A percentile compares a stretch with the other conserved stretches of the same genome.
These are phyloP conservation scores for Tinospora cordifolia DNA, from an alignment of 164 flowering plant genomes.

Conservation along the genomic window DNA sequence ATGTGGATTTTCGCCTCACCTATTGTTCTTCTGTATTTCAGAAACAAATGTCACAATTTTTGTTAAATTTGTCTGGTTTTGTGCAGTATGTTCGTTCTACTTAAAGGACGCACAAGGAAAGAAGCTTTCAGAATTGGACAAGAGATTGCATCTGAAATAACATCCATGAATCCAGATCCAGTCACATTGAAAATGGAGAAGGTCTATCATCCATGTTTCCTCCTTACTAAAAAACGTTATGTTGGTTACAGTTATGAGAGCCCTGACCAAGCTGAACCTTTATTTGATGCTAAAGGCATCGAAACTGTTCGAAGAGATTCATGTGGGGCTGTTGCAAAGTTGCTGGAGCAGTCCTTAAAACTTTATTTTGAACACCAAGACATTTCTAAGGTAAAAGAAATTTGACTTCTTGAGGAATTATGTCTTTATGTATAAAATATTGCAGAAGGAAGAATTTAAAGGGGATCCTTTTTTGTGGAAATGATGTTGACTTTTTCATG, in stretches of 20 bases:
- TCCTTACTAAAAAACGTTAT: conserved; percentile 91
- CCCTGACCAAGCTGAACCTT: conserved; percentile 59
- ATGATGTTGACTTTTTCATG: background rate
- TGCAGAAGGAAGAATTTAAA: background rate
- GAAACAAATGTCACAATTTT: background rate
- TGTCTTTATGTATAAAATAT: background rate
- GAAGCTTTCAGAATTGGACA: conserved; percentile 68
- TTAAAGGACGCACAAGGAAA: conserved; percentile 61
- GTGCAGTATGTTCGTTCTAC: conserved; percentile 95
- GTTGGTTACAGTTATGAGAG: conserved; percentile 96
- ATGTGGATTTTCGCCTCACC: background rate
- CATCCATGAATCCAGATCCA: conserved; percentile 80
- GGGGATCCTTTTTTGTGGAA: background rate
- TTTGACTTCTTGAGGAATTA: background rate
- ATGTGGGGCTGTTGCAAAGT: conserved; percentile 84
- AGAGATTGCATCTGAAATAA: conserved; percentile 77
- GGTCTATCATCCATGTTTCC: conserved; percentile 80
- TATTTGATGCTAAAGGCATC: conserved; percentile 95
- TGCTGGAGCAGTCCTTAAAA: conserved; percentile 74
- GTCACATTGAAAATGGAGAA: conserved; percentile 89
- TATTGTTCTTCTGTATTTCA: background rate
- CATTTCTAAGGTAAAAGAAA: conserved; percentile 43
- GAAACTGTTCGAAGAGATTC: conserved; percentile 97
- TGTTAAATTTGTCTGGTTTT: conserved; percentile 3
- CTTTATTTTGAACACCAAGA: conserved; percentile 63